Evolutionary conservation across 2,329 filamentous ascomycete species (phyloP).

Genomic region (Colletotrichum godetiae): DNA sequence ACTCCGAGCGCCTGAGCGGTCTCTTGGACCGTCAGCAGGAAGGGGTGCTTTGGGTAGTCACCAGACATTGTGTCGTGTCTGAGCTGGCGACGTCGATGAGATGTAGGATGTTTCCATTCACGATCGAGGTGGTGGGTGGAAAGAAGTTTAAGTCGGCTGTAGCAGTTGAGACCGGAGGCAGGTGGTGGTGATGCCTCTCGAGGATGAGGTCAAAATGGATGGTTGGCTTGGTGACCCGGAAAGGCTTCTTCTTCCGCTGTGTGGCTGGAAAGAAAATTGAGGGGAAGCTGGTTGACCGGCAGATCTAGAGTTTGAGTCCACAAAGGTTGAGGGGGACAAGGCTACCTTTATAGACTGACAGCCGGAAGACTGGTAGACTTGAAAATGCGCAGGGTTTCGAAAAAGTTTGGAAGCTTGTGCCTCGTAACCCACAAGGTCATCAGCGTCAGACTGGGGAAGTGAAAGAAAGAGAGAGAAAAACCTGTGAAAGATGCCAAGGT

Average conservation of each 20-base stretch:
- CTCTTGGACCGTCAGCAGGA: constrained; percentile 70
- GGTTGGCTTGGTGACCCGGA: constrained; percentile 19
- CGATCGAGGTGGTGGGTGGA: neutral
- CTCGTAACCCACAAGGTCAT: constrained; percentile 12
- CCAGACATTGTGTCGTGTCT: constrained; percentile 51
- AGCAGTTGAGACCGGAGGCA: neutral
- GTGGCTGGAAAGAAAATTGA: constrained; percentile 17
- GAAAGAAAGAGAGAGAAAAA: constrained; percentile 9
- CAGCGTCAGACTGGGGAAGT: neutral
- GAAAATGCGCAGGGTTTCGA: constrained; percentile 24
- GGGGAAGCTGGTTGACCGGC: neutral
- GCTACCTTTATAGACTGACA: constrained; percentile 32
- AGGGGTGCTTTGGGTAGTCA: constrained; percentile 66
- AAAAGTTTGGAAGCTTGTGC: constrained; percentile 28
- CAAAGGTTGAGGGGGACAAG: constrained; percentile 24
- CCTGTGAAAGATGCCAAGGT: constrained; percentile 25
- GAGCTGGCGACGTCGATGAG: constrained; percentile 19
- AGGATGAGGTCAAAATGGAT: constrained; percentile 8
- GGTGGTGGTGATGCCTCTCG: neutral
- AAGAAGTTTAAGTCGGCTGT: neutral
- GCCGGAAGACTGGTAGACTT: constrained; percentile 27
- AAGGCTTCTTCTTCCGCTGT: constrained; percentile 16
- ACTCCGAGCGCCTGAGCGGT: constrained; percentile 72
- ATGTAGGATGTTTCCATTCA: constrained; percentile 20
- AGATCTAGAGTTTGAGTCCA: constrained; percentile 9